Evolutionary conservation across 805 yeast genomes (phyloP), one percentile per base, ranked within the genome.

Genomic region (Saccharomycopsis selenospora): DNA sequence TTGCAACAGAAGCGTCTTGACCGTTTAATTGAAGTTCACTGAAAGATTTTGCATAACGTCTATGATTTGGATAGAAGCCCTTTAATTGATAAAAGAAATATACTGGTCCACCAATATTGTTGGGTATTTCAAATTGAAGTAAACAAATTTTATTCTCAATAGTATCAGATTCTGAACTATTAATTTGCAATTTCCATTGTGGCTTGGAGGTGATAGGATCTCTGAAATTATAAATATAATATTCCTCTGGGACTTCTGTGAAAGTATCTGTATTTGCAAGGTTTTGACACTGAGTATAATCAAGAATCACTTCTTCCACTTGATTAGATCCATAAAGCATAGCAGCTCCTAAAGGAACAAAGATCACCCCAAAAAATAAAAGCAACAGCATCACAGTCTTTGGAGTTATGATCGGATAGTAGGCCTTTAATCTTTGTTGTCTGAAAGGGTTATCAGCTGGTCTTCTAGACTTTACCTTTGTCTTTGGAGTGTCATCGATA

Each of bases 1-100:
- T 74, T 24, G 66, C 72, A 2, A 68, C 68, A 0, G 73, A 48
- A 5, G 83, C 79, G 2, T 91, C 86, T 25, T 76, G 64, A 2
- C 99, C 99, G 52, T 79, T 77, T 44, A 93, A 62, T 66, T 93
- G 99, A 36, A 74, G 71, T 64, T 83, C 76, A 62, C 89, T 95
- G 64, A 75, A 85, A 7, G 95, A 84, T 52, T 79, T 80, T 28
- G 91, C 98, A 61, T 88, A 93, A 54, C 93, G 86, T 52, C 99
- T 78, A 67, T 93, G 99, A 64, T 93, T 93, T 64, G 93, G 98
- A 64, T 74, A 89, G 65, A 91, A 93, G 62, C 88, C 88, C 29
- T 96, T 89, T 59, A 93, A 70, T 56, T 81, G 80, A 68, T 93
- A 93, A 67, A 87, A 93, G 54, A 88, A 60, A 62, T 73, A 89